phyloP scores from a whole-genome alignment of 257 asterid genomes.

The Solanum acaule region DNA sequence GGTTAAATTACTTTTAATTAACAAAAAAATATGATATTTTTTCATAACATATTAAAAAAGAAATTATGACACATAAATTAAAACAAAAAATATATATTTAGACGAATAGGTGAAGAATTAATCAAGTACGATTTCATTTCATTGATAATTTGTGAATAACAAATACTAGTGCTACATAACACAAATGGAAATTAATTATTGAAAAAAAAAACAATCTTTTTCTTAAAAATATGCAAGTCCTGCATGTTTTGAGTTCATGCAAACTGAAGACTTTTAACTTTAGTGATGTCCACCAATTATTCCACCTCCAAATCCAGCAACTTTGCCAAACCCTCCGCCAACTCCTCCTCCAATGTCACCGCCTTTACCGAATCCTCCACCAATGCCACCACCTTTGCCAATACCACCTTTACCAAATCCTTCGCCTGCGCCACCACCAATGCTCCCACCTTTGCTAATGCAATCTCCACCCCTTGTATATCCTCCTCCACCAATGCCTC shows the following conservation, averaged over 20 bases:
- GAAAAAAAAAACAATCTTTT: background rate
- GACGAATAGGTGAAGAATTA: too few relatives aligned
- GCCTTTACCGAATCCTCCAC: background rate
- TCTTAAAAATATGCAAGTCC: background rate
- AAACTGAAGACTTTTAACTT: background rate
- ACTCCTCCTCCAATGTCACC: background rate
- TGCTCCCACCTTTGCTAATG: background rate
- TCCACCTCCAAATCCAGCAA: background rate
- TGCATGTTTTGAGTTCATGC: background rate
- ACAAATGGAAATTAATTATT: background rate
- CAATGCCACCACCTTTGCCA: background rate
- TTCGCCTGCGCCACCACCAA: background rate
- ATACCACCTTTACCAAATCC: background rate
- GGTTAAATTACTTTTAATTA: background rate
- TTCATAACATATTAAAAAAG: fast-evolving
- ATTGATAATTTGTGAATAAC: background rate
- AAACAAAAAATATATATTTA: too few relatives aligned
- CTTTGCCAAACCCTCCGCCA: background rate
- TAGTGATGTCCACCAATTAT: background rate
- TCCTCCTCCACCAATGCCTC: too few relatives aligned
- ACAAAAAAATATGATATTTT: background rate
- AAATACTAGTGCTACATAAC: background rate
- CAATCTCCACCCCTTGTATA: too few relatives aligned
- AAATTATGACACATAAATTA: background rate
- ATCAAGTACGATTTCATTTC: background rate